A percentile compares a stretch with the other conserved stretches of the same genome.
phyloP scores from a whole-genome alignment of 306 rosid genomes.

The Arachis hypogaea region DNA sequence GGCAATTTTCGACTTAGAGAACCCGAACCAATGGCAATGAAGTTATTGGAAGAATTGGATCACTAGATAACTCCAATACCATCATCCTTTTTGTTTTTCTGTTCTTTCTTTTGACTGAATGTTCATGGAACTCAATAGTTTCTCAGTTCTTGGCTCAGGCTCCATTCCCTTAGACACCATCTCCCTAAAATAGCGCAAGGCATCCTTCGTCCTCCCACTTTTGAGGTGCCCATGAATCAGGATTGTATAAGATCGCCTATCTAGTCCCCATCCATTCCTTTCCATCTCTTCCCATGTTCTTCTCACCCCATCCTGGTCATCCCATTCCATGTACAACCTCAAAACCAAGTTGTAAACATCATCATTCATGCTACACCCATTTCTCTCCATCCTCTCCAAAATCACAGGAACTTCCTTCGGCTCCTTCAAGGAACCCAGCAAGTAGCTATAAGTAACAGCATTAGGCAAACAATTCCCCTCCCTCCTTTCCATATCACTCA shows the following conservation, averaged over 20 bases:
- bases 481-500: constrained; percentile 66
- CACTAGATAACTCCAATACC: neutral
- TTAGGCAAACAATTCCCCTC: constrained; percentile 60
- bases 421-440: constrained; percentile 60
- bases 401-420: constrained; percentile 57
- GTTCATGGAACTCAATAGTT: constrained; percentile 47
- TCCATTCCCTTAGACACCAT: constrained; percentile 72
- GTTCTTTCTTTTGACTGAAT: constrained; percentile 38
- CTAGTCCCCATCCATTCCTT: constrained; percentile 65
- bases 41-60: constrained; percentile 39
- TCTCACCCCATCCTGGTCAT: constrained; percentile 55
- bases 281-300: constrained; percentile 73
- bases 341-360: constrained; percentile 67
- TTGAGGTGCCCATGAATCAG: constrained; percentile 69
- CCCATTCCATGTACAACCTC: constrained; percentile 77
- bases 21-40: constrained; percentile 36
- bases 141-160: constrained; percentile 64
- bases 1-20: constrained; percentile 22
- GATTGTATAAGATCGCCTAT: constrained; percentile 64
- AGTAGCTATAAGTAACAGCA: constrained; percentile 57
- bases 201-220: constrained; percentile 63
- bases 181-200: constrained; percentile 57
- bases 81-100: constrained; percentile 31
- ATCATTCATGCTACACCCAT: constrained; percentile 56
- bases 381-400: constrained; percentile 65